Evolutionary conservation across 441 rosid species (phyloP).

Genomic region (Flueggea neowawraea): DNA sequence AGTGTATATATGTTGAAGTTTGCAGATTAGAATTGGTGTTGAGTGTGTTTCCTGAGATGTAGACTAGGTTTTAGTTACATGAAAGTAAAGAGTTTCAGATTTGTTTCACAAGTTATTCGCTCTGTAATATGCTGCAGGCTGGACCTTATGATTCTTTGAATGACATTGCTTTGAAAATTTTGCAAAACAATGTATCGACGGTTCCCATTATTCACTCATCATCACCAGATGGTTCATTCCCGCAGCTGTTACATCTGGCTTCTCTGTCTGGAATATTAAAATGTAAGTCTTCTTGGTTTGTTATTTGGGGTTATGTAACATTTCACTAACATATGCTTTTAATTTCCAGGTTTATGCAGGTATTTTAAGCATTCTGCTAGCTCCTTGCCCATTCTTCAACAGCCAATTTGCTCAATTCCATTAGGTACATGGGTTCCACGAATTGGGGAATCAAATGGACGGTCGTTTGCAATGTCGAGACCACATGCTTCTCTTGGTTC

Average conservation of each 20-base stretch:
- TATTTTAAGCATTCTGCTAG: constrained; percentile 53
- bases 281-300: constrained; percentile 32
- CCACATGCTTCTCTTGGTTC: constrained; percentile 56
- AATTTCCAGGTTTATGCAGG: constrained; percentile 56
- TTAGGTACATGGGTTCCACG: constrained; percentile 62
- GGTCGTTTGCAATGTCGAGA: constrained; percentile 54
- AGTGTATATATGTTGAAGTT: no score
- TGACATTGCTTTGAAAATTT: constrained; percentile 48
- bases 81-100: no score
- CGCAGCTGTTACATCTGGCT: constrained; percentile 63
- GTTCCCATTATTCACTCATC: constrained; percentile 53
- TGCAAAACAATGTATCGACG: constrained; percentile 48
- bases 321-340: constrained; percentile 21
- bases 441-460: constrained; percentile 49
- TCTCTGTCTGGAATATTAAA: constrained; percentile 62
- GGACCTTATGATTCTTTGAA: constrained; percentile 58
- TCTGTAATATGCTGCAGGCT: constrained; percentile 30
- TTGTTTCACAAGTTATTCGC: background rate
- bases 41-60: no score
- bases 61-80: no score
- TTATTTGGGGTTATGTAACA: background rate
- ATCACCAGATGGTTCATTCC: constrained; percentile 52
- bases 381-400: constrained; percentile 55
- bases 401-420: constrained; percentile 43
- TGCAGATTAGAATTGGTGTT: no score